Percentiles rank a stretch among this genome's conserved stretches.
Evolutionary conservation across 148 eudicot species (phyloP).

Genomic region (Cornus controversa): DNA sequence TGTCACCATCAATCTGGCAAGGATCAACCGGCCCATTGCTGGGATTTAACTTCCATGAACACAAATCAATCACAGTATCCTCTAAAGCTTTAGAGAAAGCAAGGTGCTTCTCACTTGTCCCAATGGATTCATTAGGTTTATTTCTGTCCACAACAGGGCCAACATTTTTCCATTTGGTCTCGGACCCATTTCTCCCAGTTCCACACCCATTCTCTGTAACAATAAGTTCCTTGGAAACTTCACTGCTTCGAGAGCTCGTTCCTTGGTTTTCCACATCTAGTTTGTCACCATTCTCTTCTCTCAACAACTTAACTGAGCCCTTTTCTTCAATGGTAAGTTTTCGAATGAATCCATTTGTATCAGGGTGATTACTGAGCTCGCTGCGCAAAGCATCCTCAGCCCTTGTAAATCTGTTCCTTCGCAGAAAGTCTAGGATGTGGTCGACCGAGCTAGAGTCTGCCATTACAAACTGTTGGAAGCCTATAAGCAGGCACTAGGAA

Average conservation of each 20-base stretch:
- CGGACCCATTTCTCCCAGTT: constrained; percentile 47
- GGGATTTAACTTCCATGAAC: constrained; percentile 54
- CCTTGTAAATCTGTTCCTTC: constrained; percentile 68
- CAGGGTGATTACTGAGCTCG: constrained; percentile 67
- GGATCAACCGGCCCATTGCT: constrained; percentile 44
- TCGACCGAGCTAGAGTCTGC: constrained; percentile 62
- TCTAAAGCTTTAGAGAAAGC: constrained; percentile 45
- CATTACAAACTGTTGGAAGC: constrained; percentile 33
- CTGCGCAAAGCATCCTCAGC: constrained; percentile 90
- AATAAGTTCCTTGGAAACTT: constrained; percentile 58
- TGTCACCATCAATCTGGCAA: constrained; percentile 35
- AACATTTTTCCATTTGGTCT: constrained; percentile 47
- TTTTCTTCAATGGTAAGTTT: constrained; percentile 50
- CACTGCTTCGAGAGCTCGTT: constrained; percentile 35
- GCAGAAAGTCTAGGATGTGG: constrained; percentile 62
- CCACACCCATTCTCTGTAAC: constrained; percentile 77
- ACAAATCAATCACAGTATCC: constrained; percentile 68
- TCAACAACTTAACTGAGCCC: constrained; percentile 28
- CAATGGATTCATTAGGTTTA: constrained; percentile 7
- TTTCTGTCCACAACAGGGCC: constrained; percentile 26
- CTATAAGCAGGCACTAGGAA: constrained; percentile 21
- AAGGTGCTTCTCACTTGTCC: constrained; percentile 46
- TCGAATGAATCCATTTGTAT: constrained; percentile 57
- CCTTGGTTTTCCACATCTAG: constrained; percentile 26
- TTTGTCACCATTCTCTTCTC: constrained; percentile 42